Percentiles rank a stretch among this genome's conserved stretches.
phyloP scores from a whole-genome alignment of 2,329 filamentous ascomycete genomes.

The Metarhizium brunneum region DNA sequence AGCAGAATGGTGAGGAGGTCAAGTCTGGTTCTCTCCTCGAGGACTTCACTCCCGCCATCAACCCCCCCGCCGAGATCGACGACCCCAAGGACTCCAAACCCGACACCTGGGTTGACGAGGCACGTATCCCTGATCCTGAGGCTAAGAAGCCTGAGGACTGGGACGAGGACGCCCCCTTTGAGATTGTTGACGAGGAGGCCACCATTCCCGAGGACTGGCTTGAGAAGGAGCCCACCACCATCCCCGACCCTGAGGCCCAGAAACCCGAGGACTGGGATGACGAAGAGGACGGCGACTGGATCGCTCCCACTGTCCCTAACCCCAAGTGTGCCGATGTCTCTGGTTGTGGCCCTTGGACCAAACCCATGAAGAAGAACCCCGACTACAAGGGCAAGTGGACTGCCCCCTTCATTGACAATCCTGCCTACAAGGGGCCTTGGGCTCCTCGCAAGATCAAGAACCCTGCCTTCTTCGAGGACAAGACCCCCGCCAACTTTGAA shows the following conservation, averaged over 20 bases:
- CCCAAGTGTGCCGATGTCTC: constrained; percentile 90
- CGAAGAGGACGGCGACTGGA: constrained; percentile 98
- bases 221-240: constrained; percentile 70
- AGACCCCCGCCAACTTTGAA: constrained; percentile 92
- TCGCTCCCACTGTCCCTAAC: constrained; percentile 83
- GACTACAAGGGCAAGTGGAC: constrained; percentile 99
- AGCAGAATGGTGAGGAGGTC: constrained; percentile 80
- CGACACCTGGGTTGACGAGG: constrained; percentile 88
- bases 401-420: constrained; percentile 90
- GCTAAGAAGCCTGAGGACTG: constrained; percentile 96
- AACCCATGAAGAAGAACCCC: constrained; percentile 89
- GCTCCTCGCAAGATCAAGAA: constrained; percentile 93
- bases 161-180: constrained; percentile 96
- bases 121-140: constrained; percentile 83
- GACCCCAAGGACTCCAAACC: constrained; percentile 92
- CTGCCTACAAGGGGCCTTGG: constrained; percentile 95
- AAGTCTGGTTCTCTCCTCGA: constrained; percentile 89
- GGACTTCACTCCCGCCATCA: constrained; percentile 88
- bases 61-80: constrained; percentile 90
- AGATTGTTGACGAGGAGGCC: constrained; percentile 90
- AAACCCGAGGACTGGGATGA: constrained; percentile 99
- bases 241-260: constrained; percentile 87
- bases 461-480: constrained; percentile 94
- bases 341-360: constrained; percentile 88
- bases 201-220: constrained; percentile 94